These are phyloP conservation scores for Aspergillus thermomutatus DNA, from an alignment of 2,329 filamentous ascomycete genomes.

Conservation along the genomic window DNA sequence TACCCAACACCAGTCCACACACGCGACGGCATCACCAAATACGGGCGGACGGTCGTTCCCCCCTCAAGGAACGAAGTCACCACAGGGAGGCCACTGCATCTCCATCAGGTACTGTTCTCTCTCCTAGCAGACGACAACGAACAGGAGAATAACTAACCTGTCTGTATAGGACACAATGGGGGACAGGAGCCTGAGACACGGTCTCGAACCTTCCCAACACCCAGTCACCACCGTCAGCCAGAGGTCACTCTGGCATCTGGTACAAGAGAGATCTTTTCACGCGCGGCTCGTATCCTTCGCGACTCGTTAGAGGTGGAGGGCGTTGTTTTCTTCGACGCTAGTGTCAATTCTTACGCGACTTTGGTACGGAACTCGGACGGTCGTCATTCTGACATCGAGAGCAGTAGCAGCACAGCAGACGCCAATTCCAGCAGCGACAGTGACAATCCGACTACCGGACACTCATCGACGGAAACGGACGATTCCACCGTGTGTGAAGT, in stretches of 20 bases:
- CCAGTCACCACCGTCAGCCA: constrained; percentile 1
- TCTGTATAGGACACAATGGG: neutral
- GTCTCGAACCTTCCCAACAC: neutral
- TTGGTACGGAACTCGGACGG: constrained; percentile 10
- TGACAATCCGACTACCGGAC: neutral
- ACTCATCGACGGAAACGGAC: neutral
- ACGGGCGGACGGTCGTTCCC: neutral
- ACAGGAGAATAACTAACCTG: neutral
- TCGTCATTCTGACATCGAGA: constrained; percentile 1
- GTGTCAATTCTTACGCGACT: constrained; percentile 14
- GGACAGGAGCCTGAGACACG: neutral
- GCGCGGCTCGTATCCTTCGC: constrained; percentile 44
- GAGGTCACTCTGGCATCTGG: constrained; percentile 8
- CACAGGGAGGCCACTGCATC: neutral
- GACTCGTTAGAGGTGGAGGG: constrained; percentile 43
- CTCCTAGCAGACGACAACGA: too few relatives aligned
- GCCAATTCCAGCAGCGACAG: neutral
- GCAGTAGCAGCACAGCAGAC: neutral
- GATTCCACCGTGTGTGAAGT: neutral
- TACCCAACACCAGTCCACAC: neutral
- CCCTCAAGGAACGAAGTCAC: neutral
- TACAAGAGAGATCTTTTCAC: constrained; percentile 37
- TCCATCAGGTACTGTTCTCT: neutral
- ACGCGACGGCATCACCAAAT: neutral
- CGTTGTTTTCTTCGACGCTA: constrained; percentile 29